phyloP scores from a whole-genome alignment of 495 filamentous ascomycete genomes.

The Lichenothelia convexa region DNA sequence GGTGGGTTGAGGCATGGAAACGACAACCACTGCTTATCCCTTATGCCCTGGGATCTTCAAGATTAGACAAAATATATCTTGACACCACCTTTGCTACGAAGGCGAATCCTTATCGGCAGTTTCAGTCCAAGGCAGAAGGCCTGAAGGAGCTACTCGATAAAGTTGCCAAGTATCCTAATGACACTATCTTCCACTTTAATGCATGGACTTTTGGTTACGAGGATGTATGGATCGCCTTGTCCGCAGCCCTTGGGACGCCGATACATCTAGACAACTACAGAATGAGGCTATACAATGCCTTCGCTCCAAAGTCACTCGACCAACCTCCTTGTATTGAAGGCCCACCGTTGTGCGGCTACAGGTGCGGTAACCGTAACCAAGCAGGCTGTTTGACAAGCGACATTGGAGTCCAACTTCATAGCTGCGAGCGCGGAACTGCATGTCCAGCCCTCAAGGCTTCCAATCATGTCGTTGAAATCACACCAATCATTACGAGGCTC shows the following conservation, averaged over 20 bases:
- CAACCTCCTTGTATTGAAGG: slow-evolving; percentile 28
- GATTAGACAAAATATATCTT: slow-evolving; percentile 63
- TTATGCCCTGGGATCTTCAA: slow-evolving; percentile 47
- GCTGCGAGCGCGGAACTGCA: slow-evolving; percentile 57
- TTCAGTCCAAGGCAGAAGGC: slow-evolving; percentile 51
- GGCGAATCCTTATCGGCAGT: slow-evolving; percentile 27
- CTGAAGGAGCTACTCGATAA: slow-evolving; percentile 55
- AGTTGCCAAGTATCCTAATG: slow-evolving; percentile 45
- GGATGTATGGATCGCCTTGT: slow-evolving; percentile 76
- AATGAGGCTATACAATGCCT: slow-evolving; percentile 46
- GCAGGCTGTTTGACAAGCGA: slow-evolving; percentile 52
- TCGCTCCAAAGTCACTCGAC: slow-evolving; percentile 11
- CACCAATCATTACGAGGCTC: slow-evolving; percentile 48
- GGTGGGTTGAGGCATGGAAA: slow-evolving; percentile 48
- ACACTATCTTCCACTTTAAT: slow-evolving; percentile 70
- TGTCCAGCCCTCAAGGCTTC: slow-evolving; percentile 38
- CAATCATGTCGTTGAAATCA: slow-evolving; percentile 50
- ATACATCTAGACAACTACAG: slow-evolving; percentile 78
- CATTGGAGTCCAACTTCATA: slow-evolving; percentile 54
- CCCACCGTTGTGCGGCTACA: slow-evolving; percentile 53
- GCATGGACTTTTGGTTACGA: slow-evolving; percentile 89
- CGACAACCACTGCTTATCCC: slow-evolving; percentile 59
- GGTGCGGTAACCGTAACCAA: slow-evolving; percentile 52
- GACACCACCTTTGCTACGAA: slow-evolving; percentile 61
- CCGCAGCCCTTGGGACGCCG: slow-evolving; percentile 46